phyloP scores from a whole-genome alignment of 2,329 filamentous ascomycete species.

The Beauveria sp. region DNA sequence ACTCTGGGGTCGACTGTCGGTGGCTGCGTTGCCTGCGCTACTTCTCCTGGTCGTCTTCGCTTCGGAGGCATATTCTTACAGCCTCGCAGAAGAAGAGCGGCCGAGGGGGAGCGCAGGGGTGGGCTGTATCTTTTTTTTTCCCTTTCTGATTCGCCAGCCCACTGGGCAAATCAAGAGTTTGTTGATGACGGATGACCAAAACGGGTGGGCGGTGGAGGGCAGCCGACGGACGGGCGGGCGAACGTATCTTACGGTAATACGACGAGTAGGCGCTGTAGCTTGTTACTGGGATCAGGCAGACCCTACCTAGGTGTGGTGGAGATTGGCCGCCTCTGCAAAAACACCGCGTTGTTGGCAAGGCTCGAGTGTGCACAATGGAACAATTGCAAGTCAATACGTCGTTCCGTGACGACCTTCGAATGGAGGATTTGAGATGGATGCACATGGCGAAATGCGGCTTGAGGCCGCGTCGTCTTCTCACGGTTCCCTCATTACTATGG shows the following conservation, averaged over 20 bases:
- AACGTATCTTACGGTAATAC: constrained; percentile 1
- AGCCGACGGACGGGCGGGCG: background rate
- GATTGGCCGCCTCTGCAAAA: background rate
- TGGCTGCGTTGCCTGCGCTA: constrained; percentile 2
- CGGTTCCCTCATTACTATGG: background rate
- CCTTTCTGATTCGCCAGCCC: background rate
- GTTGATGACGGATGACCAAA: constrained; percentile 1
- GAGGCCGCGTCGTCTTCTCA: background rate
- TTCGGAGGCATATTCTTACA: constrained; percentile 26
- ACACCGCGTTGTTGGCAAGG: background rate
- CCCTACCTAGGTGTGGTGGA: background rate
- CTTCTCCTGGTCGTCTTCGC: constrained; percentile 28
- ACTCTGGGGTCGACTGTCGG: background rate
- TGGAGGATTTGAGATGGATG: background rate
- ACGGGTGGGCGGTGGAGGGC: constrained; percentile 4
- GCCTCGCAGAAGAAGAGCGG: background rate
- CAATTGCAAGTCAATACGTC: background rate
- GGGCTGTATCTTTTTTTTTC: background rate
- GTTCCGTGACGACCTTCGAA: background rate
- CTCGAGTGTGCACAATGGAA: background rate
- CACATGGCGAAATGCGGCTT: background rate
- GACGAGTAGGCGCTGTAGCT: background rate
- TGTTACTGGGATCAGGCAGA: background rate
- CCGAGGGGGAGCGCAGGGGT: background rate
- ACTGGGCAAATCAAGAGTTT: background rate